Evolutionary conservation across 176 grass and related monocot species (phyloP).

Genomic region (Rhynchospora tenuis): DNA sequence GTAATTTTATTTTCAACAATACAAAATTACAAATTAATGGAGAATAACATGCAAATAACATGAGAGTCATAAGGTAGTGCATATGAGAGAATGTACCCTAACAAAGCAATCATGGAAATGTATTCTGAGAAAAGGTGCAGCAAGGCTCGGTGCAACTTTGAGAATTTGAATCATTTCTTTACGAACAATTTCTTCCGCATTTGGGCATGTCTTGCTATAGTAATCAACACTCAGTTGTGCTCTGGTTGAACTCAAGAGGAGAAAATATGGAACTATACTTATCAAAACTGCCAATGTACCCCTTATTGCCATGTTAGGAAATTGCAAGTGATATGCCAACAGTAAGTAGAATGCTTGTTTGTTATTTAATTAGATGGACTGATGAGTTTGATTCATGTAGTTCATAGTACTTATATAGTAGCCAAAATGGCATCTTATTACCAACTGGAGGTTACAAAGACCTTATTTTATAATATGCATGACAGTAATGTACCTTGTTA

Average conservation of each 20-base stretch:
- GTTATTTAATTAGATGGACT: not conserved
- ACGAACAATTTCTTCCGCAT: constrained; percentile 44
- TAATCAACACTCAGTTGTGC: constrained; percentile 45
- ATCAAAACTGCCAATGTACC: not conserved
- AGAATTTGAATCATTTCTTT: constrained; percentile 59
- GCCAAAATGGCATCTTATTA: not conserved
- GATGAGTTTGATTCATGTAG: not conserved
- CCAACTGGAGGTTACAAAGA: constrained; percentile 6
- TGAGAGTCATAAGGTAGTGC: not conserved
- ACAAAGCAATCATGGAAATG: constrained; percentile 98
- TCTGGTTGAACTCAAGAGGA: constrained; percentile 9
- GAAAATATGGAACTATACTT: not conserved
- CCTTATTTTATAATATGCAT: not conserved
- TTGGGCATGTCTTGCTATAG: constrained; percentile 61
- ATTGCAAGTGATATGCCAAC: not conserved
- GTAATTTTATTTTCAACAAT: not conserved
- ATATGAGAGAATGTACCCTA: constrained; percentile 41
- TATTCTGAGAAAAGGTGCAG: constrained; percentile 71
- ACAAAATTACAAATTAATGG: not conserved
- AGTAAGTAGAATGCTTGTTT: not conserved
- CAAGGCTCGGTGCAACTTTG: constrained; percentile 58
- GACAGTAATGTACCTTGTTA: not conserved
- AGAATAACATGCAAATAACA: not conserved
- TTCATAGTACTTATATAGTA: constrained; percentile 3
- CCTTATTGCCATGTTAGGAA: constrained; percentile 1